Base-by-base conservation (phyloP, 768 basidiomycete species). In the Macrolepiota fuliginosa region DNA sequence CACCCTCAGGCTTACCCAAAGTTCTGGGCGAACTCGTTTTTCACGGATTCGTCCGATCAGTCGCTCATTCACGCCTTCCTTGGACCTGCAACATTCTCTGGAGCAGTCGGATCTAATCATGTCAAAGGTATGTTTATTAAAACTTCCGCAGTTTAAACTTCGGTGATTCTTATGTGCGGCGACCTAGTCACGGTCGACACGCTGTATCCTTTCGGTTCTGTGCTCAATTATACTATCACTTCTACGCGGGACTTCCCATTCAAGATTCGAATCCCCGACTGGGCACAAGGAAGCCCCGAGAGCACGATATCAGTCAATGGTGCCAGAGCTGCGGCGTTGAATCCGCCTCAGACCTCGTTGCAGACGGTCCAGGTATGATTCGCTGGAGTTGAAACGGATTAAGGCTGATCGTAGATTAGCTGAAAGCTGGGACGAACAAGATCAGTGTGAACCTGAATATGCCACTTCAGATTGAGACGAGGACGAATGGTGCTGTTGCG, bases 11-110 rank as follows among this genome's bases (percentile, higher is more conserved):
- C 67, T 1, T 77, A 72, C 50, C 77, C 78, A 1, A 78, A 77
- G 58, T 79, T 79, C 63, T 79, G 78, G 78, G 72, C 76, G 5
- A 73, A 79, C 54, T 68, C 73, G 10, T 78, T 79, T 65, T 71
- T 76, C 65, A 66, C 74, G 0, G 70, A 74, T 35, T 63, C 70
- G 9, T 64, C 71, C 24, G 67, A 65, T 13, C 62, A 70, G 10
- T 71, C 72, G 3, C 69, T 79, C 15, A 63, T 77, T 10, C 77
- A 79, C 56, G 70, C 66, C 6, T 72, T 78, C 63, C 72, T 79
- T 17, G 78, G 77, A 10, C 77, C 78, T n/a, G 65, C 73, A 27
- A 72, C 73, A 0, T 77, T 73, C 56, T 64, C 75, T 22, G 73
- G 77, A 19, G 71, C 62, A 0, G 65, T 79, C 49, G 76, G 74